Base-by-base conservation (phyloP, 371 early-diverging fungal genomes). In the Mucor racemosus region DNA sequence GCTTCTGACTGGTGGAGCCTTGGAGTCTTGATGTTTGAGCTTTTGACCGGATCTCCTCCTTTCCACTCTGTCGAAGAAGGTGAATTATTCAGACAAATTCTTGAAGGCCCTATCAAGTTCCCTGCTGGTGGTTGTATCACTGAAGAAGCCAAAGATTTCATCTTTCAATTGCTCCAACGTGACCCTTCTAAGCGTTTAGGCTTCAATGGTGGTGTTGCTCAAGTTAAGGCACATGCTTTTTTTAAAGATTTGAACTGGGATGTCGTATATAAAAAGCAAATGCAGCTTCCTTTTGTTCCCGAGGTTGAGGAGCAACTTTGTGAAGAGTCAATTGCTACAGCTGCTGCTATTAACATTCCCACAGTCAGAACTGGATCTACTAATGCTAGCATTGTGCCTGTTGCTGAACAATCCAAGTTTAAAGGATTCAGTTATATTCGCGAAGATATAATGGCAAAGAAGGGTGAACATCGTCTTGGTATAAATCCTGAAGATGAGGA, bases 1-100 rank as follows among this genome's bases (percentile, higher is more conserved):
- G 92, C 96, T 2, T 98, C 97, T 6, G 99, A 99, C 81, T 97
- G 96, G 95, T 99, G 97, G 95, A 93, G 97, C 5, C 80, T 99
- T 26, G 99, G 99, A n/a, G 88, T 99, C 54, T 84, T 99, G 57
- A 91, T 99, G 55, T 99, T 92, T 76, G 99, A 99, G 78, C 93
- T 96, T 86, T 72, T 93, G 53, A 90, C 86, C n/a, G 99, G 98
- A 62, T 86, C 83, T 42, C 96, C 96, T 10, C 96, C 95, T 7
- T 95, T 95, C 75, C 88, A 94, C 36, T 58, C 59, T 36, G 48
- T 40, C 1, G 58, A 68, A 14, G 86, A 92, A 26, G 90, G 89
- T 66, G 95, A 95, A 31, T 96, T 94, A 7, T 92, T 95, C 76
- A 81, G 90, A 58, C 91, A 92, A 80, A 91, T 94, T 70, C 82